phyloP scores from a whole-genome alignment of 2,329 filamentous ascomycete species.

The Diaporthe ilicicola region DNA sequence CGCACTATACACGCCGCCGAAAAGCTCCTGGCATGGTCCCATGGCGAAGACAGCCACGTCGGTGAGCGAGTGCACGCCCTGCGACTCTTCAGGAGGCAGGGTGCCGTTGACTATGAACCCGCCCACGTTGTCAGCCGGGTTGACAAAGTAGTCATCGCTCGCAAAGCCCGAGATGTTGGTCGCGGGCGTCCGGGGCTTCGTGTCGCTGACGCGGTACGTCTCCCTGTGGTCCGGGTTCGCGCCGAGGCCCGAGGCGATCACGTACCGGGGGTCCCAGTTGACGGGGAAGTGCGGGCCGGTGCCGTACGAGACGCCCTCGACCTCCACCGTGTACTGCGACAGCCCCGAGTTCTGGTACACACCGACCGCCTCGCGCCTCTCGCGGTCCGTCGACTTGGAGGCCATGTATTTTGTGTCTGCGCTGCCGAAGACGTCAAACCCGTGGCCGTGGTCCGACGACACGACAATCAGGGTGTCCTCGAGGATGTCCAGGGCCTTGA shows the following conservation, averaged over 20 bases:
- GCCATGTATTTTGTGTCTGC: conserved; percentile 82
- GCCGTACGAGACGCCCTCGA: conserved; percentile 70
- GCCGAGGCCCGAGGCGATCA: conserved; percentile 76
- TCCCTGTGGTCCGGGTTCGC: conserved; percentile 80
- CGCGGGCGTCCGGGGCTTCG: conserved; percentile 70
- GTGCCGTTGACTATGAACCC: conserved; percentile 83
- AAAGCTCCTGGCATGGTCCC: conserved; percentile 81
- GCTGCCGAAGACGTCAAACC: conserved; percentile 82
- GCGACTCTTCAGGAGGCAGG: conserved; percentile 66
- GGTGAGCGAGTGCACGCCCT: conserved; percentile 80
- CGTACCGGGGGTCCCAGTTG: conserved; percentile 87
- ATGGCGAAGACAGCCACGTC: conserved; percentile 81
- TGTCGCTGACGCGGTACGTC: conserved; percentile 76
- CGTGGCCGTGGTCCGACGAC: conserved; percentile 89
- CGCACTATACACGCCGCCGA: conserved; percentile 75
- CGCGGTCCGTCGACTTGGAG: conserved; percentile 70
- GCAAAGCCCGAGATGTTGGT: conserved; percentile 59
- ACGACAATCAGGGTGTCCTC: conserved; percentile 83
- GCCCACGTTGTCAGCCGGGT: conserved; percentile 58
- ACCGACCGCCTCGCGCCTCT: conserved; percentile 80
- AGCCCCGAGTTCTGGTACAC: conserved; percentile 77
- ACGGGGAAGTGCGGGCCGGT: conserved; percentile 80
- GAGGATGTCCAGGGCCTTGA: conserved; percentile 70
- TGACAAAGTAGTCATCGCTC: conserved; percentile 66
- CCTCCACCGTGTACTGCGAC: conserved; percentile 74